Conservation (phyloP, 257 asterid species). For the Jasminum sambac region DNA sequence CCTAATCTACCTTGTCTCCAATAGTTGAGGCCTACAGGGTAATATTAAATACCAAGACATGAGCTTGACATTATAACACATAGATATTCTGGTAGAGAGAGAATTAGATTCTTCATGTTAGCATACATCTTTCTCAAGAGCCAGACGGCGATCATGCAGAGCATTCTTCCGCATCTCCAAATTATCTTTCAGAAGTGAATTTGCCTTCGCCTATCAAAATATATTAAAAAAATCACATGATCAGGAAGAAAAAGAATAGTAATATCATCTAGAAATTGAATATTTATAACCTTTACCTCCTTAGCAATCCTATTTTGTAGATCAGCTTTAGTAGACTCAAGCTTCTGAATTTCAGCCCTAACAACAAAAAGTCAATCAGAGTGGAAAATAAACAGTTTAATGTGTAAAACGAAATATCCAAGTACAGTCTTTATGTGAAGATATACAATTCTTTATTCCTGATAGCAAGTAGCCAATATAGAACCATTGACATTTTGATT, state of each 20-base stretch:
- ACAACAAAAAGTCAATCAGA: conserved; percentile 25
- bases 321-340: conserved; percentile 59
- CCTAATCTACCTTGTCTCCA: background rate
- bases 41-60: conserved; percentile 6
- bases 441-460: background rate
- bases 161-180: conserved; percentile 66
- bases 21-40: conserved; percentile 9
- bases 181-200: conserved; percentile 55
- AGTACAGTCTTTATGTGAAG: background rate
- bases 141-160: conserved; percentile 67
- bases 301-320: conserved; percentile 52
- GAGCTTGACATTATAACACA: conserved; percentile 7
- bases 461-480: background rate
- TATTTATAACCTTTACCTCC: conserved; percentile 59
- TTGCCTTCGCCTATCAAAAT: conserved; percentile 50
- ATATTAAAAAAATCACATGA: conserved; percentile 25
- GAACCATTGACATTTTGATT: conserved; percentile 12
- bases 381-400: conserved; percentile 11
- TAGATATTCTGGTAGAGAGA: background rate
- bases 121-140: conserved; percentile 88
- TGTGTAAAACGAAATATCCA: background rate
- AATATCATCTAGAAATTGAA: conserved; percentile 16
- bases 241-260: conserved; percentile 7
- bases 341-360: conserved; percentile 71
- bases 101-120: conserved; percentile 6